These are phyloP conservation scores for Mycena latifolia DNA, from an alignment of 768 basidiomycete genomes.

Conservation along the genomic window DNA sequence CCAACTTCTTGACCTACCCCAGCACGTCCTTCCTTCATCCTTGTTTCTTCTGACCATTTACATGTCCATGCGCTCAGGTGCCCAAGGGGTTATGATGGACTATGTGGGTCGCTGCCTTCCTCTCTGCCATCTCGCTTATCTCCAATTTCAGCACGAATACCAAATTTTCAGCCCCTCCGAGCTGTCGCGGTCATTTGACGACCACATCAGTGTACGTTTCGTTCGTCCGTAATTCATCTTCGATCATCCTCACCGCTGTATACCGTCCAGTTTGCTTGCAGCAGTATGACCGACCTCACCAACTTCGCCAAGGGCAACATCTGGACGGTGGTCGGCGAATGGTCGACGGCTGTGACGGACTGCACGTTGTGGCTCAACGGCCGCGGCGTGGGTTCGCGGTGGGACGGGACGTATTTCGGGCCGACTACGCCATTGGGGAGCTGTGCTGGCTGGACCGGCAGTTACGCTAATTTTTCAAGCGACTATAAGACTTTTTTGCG, in stretches of 20 bases:
- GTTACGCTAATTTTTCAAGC: conserved; percentile 65
- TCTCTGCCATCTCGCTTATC: conserved; percentile 5
- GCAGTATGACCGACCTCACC: conserved; percentile 57
- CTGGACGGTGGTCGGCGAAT: conserved; percentile 86
- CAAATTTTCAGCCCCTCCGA: conserved; percentile 77
- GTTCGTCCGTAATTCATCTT: background rate
- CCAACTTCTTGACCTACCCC: conserved; percentile 66
- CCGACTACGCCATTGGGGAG: conserved; percentile 63
- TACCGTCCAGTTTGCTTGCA: conserved; percentile 64
- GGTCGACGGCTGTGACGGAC: conserved; percentile 80
- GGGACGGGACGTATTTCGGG: conserved; percentile 69
- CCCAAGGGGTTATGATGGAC: conserved; percentile 75
- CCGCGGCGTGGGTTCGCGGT: conserved; percentile 74
- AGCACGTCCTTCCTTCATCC: conserved; percentile 9
- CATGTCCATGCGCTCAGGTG: conserved; percentile 37
- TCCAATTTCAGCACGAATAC: conserved; percentile 68
- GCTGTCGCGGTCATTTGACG: conserved; percentile 63
- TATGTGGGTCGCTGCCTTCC: conserved; percentile 54
- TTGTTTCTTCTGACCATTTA: background rate
- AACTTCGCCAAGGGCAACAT: conserved; percentile 65
- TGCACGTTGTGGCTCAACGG: conserved; percentile 88
- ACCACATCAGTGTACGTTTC: conserved; percentile 66
- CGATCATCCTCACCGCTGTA: conserved; percentile 1
- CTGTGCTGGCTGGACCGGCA: conserved; percentile 75
- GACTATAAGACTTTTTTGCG: conserved; percentile 74